Percentiles rank a stretch among this genome's conserved stretches.
phyloP scores from a whole-genome alignment of 108 stramenopile species.

The Epithemia pelagica region DNA sequence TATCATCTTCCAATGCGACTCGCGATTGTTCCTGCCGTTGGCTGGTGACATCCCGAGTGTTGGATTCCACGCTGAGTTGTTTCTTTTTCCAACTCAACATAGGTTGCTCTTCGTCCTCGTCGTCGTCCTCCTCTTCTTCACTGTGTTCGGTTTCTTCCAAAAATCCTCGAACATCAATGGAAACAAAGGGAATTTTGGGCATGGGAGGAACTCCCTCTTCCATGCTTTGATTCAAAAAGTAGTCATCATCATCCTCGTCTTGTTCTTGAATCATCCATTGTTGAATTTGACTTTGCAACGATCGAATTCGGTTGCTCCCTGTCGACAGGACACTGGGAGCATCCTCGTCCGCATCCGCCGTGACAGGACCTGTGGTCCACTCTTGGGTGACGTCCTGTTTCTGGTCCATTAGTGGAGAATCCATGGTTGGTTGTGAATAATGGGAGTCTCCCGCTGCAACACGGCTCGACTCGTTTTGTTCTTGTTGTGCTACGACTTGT shows the following conservation, averaged over 20 bases:
- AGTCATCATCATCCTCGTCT: background rate
- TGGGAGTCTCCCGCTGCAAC: too few relatives aligned
- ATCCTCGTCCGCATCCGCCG: background rate
- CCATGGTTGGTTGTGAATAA: too few relatives aligned
- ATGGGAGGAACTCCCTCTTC: background rate
- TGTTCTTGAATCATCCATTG: background rate
- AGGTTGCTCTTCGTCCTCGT: background rate
- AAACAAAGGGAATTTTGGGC: constrained; percentile 5
- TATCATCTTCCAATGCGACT: background rate
- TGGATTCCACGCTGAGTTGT: background rate
- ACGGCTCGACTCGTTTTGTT: too few relatives aligned
- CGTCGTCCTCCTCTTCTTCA: constrained; percentile 2
- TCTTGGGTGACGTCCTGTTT: too few relatives aligned
- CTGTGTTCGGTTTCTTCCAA: constrained; percentile 6
- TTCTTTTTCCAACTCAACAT: too few relatives aligned
- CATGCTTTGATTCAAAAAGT: too few relatives aligned
- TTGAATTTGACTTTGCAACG: background rate
- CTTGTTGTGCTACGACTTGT: too few relatives aligned
- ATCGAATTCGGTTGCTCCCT: background rate
- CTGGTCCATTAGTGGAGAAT: too few relatives aligned
- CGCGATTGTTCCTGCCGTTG: background rate
- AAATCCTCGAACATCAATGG: constrained; percentile 3
- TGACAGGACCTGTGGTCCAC: too few relatives aligned
- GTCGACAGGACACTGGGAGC: background rate
- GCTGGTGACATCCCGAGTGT: background rate